phyloP scores from a whole-genome alignment of 192 early-diverging fungal genomes.

The Coemansia sp. region DNA sequence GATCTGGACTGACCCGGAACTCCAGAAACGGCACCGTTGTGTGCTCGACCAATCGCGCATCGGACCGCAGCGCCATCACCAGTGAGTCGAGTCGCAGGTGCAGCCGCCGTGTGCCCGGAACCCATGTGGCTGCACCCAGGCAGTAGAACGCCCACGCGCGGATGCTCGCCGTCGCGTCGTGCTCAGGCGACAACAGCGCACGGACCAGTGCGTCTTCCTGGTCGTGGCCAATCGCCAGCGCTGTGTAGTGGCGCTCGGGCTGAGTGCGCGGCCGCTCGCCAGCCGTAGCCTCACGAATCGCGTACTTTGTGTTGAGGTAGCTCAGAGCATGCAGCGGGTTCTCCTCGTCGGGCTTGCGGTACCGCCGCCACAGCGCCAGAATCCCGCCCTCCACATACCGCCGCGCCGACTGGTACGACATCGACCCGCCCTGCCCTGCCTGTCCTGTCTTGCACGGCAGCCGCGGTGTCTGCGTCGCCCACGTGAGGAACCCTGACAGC shows the following conservation, averaged over 20 bases:
- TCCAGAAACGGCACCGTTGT: conserved; percentile 53
- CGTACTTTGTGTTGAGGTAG: conserved; percentile 56
- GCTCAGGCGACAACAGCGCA: conserved; percentile 26
- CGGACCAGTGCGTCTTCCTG: conserved; percentile 47
- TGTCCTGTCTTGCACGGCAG: conserved; percentile 53
- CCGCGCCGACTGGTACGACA: conserved; percentile 56
- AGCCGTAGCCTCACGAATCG: conserved; percentile 54
- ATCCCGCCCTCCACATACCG: conserved; percentile 57
- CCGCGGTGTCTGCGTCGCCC: conserved; percentile 55
- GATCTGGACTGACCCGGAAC: conserved; percentile 54
- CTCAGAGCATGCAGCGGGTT: conserved; percentile 55
- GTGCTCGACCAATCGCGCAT: conserved; percentile 53
- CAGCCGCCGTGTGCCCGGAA: conserved; percentile 46
- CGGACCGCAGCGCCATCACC: conserved; percentile 44
- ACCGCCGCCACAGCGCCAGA: conserved; percentile 55
- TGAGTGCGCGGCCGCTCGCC: conserved; percentile 37
- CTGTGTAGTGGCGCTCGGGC: conserved; percentile 44
- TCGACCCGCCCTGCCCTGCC: conserved; percentile 43
- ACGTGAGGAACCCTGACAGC: conserved; percentile 54
- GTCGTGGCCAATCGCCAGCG: conserved; percentile 29
- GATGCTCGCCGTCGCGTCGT: conserved; percentile 31
- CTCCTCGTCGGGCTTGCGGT: conserved; percentile 39
- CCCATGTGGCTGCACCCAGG: conserved; percentile 52
- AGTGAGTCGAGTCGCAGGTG: conserved; percentile 54
- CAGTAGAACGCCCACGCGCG: conserved; percentile 53